Base-by-base conservation (phyloP, 2,329 filamentous ascomycete species). In the Tympanopsis confertula region DNA sequence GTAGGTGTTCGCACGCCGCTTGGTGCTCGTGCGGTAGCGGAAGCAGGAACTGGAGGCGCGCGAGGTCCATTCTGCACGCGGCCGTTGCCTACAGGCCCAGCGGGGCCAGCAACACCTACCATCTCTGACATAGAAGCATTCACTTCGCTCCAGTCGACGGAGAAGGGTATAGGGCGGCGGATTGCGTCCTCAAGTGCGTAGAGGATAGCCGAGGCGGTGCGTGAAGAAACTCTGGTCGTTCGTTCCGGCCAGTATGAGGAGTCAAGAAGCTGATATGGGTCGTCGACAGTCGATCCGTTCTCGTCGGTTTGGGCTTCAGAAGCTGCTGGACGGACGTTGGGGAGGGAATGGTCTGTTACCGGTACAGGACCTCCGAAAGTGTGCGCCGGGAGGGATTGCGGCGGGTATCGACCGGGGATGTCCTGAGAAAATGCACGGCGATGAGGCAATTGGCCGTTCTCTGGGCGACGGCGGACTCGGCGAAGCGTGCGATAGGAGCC, bases 51-150 rank as follows among this genome's bases (percentile, higher is more conserved):
- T 56, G 2, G 65, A 49, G 24, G 61, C 42, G 40, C n/a, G 30
- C 30, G 30, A 7, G 30, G 12, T 7, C 30, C 30, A 33, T 33
- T 33, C 30, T 33, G 30, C 7, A 33, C 15, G 7, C 30, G 30
- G 17, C 63, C 69, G 54, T 72, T 71, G 47, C 72, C 73, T 53
- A 73, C 72, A 45, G 71, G 66, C 45, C 63, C 58, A 47, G 65
- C 60, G 49, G 69, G 65, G 45, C 68, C 63, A 53, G 76, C 73
- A 52, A 75, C 69, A 33, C 30, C 30, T 7, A 18, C 30, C 49
- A 94, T 69, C 57, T 94, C 88, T 49, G 88, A 83, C 88, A 98
- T 96, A 51, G 77, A 75, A 48, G 88, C 85, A 71, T 85, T 82
- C 66, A 94, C 85, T 68, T 98, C 91, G 43, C 80, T 71, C 48